These are phyloP conservation scores for Triticum dicoccoides DNA, from an alignment of 176 grass and related monocot genomes.

Conservation along the genomic window DNA sequence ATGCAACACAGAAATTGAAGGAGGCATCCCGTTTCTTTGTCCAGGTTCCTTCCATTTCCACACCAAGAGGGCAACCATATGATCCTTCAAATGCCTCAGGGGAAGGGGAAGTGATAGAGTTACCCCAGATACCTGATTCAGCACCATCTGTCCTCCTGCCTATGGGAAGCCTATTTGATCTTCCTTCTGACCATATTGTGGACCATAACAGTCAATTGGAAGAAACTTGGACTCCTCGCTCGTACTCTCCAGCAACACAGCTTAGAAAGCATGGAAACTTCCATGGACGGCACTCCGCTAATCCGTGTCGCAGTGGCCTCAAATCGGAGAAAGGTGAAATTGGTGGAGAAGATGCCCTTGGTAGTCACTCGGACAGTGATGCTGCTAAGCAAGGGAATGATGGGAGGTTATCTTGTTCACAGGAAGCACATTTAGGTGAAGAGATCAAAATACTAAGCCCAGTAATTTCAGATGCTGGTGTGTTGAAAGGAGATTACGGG, in stretches of 20 bases:
- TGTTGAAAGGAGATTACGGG: slow-evolving; percentile 14
- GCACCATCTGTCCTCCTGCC: slow-evolving; percentile 58
- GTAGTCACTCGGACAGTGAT: slow-evolving; percentile 15
- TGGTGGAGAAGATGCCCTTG: neutral
- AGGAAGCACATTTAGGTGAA: slow-evolving; percentile 35
- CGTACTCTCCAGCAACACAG: slow-evolving; percentile 16
- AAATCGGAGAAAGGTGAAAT: slow-evolving; percentile 23
- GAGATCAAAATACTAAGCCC: slow-evolving; percentile 38
- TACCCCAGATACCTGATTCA: slow-evolving; percentile 58
- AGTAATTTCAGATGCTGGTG: slow-evolving; percentile 17
- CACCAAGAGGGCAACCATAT: slow-evolving; percentile 34
- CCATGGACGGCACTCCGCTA: neutral
- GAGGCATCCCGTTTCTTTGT: slow-evolving; percentile 49
- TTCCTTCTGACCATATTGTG: too few relatives aligned
- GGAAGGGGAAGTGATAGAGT: slow-evolving; percentile 36
- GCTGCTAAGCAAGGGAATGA: slow-evolving; percentile 31
- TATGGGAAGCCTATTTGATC: slow-evolving; percentile 39
- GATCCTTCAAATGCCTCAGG: slow-evolving; percentile 36
- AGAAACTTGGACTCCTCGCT: slow-evolving; percentile 51
- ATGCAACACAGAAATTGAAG: slow-evolving; percentile 41
- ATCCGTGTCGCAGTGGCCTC: neutral
- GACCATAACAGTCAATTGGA: slow-evolving; percentile 2
- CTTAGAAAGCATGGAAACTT: slow-evolving; percentile 30
- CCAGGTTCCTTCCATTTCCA: slow-evolving; percentile 55
- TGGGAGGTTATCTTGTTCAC: slow-evolving; percentile 28